Conservation (phyloP, 371 early-diverging fungal genomes). For the Coemansia sp. region DNA sequence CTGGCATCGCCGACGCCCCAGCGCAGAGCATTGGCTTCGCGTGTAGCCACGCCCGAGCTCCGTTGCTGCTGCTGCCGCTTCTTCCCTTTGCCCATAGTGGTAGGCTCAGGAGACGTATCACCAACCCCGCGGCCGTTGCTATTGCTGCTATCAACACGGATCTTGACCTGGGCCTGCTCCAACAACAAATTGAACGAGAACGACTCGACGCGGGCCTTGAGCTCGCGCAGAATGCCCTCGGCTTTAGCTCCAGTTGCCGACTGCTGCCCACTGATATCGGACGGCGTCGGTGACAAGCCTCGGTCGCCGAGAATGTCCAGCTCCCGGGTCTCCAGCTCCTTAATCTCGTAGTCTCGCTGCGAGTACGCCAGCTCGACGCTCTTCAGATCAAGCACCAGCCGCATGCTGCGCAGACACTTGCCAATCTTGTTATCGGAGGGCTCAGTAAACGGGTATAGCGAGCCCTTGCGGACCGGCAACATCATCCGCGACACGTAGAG, state of each 20-base stretch:
- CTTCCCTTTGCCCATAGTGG: neutral
- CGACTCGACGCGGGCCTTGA: conserved; percentile 48
- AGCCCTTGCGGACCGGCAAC: conserved; percentile 52
- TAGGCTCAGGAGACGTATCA: neutral
- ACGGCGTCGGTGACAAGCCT: conserved; percentile 37
- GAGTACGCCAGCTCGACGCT: conserved; percentile 50
- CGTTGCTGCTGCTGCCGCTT: neutral
- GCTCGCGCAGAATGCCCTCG: conserved; percentile 45
- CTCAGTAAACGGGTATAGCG: conserved; percentile 49
- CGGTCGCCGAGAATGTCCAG: conserved; percentile 13
- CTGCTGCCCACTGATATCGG: conserved; percentile 15
- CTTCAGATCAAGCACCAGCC: conserved; percentile 47
- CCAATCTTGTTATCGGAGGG: conserved; percentile 53
- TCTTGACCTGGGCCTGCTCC: conserved; percentile 41
- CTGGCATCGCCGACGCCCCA: conserved; percentile 54
- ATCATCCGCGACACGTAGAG: conserved; percentile 52
- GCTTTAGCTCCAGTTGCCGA: conserved; percentile 37
- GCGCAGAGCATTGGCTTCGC: conserved; percentile 27
- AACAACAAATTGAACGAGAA: conserved; percentile 45
- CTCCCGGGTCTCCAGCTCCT: conserved; percentile 51
- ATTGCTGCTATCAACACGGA: conserved; percentile 16
- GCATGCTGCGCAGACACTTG: conserved; percentile 49
- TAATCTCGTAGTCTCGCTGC: conserved; percentile 51
- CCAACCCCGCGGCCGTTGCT: neutral
- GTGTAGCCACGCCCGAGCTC: neutral